phyloP scores from a whole-genome alignment of 2,329 filamentous ascomycete species.

The Aspergillus clavatus region DNA sequence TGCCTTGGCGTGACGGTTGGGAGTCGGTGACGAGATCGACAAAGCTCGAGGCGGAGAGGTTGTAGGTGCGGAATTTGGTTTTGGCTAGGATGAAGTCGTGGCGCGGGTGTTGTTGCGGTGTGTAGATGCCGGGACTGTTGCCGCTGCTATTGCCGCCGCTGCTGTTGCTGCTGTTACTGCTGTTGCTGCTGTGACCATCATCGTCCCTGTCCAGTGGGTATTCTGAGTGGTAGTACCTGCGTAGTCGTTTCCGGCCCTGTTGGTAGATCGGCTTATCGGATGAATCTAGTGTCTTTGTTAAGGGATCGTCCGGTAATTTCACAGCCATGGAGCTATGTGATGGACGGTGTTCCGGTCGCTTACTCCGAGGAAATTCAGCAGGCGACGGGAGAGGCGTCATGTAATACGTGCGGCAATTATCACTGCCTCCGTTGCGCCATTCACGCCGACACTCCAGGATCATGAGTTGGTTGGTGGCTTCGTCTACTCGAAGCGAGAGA shows the following conservation, averaged over 20 bases:
- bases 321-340: constrained; percentile 11
- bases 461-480: constrained; percentile 53
- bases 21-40: constrained; percentile 43
- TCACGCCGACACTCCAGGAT: constrained; percentile 67
- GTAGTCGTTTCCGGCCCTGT: constrained; percentile 33
- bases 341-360: constrained; percentile 5
- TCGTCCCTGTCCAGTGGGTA: constrained; percentile 25
- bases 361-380: constrained; percentile 18
- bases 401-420: constrained; percentile 63
- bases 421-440: constrained; percentile 55
- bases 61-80: constrained; percentile 42
- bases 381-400: constrained; percentile 39
- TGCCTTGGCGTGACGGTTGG: constrained; percentile 17
- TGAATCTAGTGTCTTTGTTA: constrained; percentile 24
- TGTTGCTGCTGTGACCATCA: constrained; percentile 9
- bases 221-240: constrained; percentile 38
- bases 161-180: no score
- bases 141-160: no score
- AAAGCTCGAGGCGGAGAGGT: constrained; percentile 38
- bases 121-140: no score
- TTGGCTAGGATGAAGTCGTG: constrained; percentile 42
- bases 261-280: constrained; percentile 32
- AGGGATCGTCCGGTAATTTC: constrained; percentile 24
- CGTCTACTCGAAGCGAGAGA: constrained; percentile 58
- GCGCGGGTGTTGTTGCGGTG: constrained; percentile 10